phyloP scores from a whole-genome alignment of 345 rosid species.

The Eucalyptus pauciflora region DNA sequence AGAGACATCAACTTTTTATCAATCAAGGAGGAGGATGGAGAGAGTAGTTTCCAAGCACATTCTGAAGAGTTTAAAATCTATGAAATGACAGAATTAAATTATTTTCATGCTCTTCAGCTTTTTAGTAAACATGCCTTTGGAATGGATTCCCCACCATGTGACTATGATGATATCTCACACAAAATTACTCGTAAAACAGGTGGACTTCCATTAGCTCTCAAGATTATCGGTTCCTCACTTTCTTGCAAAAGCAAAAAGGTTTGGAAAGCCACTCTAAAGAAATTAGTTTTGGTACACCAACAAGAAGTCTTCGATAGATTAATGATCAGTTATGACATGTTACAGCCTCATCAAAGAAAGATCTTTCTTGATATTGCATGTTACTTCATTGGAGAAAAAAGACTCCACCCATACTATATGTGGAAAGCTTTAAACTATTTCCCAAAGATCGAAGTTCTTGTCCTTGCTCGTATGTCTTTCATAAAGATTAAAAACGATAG shows the following conservation, averaged over 20 bases:
- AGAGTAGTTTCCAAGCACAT: background rate
- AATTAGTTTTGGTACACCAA: background rate
- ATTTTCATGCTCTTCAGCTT: background rate
- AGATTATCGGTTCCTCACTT: background rate
- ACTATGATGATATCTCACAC: background rate
- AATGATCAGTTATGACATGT: background rate
- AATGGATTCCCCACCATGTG: background rate
- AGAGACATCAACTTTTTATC: background rate
- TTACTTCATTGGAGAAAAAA: background rate
- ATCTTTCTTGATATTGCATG: background rate
- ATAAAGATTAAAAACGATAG: background rate
- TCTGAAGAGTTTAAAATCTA: background rate
- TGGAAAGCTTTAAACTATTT: background rate
- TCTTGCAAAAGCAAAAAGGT: background rate
- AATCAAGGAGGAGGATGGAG: background rate
- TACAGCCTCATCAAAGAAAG: background rate
- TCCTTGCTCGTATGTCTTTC: background rate
- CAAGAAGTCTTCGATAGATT: background rate
- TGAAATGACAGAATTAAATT: background rate
- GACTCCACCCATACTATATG: background rate
- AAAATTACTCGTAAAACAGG: background rate
- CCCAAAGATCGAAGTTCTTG: background rate
- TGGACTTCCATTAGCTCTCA: background rate
- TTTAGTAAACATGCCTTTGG: background rate
- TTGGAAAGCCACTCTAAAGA: background rate